Conservation (phyloP, 208 protist genomes). For the Trypanosoma grayi region DNA sequence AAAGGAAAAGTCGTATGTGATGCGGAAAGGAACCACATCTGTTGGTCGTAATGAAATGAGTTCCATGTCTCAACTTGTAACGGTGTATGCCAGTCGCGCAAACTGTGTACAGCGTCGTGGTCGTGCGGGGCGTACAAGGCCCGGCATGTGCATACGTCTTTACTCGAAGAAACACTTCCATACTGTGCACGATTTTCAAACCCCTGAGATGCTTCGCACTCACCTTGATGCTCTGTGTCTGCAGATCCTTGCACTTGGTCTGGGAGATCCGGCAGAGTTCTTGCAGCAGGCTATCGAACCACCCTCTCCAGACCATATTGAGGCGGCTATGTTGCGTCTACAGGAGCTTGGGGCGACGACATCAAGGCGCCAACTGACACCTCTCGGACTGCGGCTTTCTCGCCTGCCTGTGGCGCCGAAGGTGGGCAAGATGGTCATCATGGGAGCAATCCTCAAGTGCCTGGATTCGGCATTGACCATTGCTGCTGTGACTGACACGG, state of each 20-base stretch:
- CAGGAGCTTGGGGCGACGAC: slow-evolving; percentile 78
- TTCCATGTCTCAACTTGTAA: slow-evolving; percentile 66
- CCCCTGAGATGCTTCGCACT: slow-evolving; percentile 93
- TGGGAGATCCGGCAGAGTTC: slow-evolving; percentile 68
- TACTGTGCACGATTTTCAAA: slow-evolving; percentile 81
- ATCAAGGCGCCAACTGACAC: slow-evolving; percentile 74
- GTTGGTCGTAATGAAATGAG: slow-evolving; percentile 34
- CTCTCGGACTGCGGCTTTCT: slow-evolving; percentile 80
- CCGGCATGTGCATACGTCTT: slow-evolving; percentile 93
- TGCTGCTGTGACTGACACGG: slow-evolving; percentile 60
- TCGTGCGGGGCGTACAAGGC: slow-evolving; percentile 91
- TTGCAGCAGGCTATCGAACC: slow-evolving; percentile 79
- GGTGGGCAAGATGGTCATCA: slow-evolving; percentile 92
- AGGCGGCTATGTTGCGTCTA: slow-evolving; percentile 64
- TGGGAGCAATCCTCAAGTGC: slow-evolving; percentile 88
- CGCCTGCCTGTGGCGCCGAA: slow-evolving; percentile 70
- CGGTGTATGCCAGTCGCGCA: slow-evolving; percentile 80
- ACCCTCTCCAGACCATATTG: slow-evolving; percentile 50
- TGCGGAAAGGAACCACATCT: slow-evolving; percentile 29
- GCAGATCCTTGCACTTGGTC: slow-evolving; percentile 54
- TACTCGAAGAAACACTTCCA: slow-evolving; percentile 87
- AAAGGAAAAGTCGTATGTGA: slow-evolving; percentile 96
- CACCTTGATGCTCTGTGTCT: slow-evolving; percentile 94
- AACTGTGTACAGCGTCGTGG: slow-evolving; percentile 94
- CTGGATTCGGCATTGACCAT: slow-evolving; percentile 94